A percentile compares a stretch with the other conserved stretches of the same genome.
phyloP scores from a whole-genome alignment of 306 rosid genomes.

The Ceratonia siliqua region DNA sequence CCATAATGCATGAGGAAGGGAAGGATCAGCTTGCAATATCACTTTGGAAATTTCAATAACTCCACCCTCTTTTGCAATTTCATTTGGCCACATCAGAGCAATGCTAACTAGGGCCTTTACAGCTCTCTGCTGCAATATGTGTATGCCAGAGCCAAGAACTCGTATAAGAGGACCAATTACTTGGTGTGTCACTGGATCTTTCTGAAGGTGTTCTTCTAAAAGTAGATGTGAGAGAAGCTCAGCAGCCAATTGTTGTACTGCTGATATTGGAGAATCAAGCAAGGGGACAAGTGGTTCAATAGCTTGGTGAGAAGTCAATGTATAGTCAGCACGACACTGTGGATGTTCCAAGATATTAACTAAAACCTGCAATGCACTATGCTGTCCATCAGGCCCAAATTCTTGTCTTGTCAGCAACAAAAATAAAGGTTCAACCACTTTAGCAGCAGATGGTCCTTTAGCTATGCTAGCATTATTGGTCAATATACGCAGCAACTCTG shows the following conservation, averaged over 20 bases:
- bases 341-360: constrained; percentile 96
- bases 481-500: constrained; percentile 93
- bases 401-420: constrained; percentile 78
- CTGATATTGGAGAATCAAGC: constrained; percentile 85
- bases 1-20: constrained; percentile 96
- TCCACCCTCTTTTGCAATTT: constrained; percentile 97
- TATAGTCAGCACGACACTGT: constrained; percentile 90
- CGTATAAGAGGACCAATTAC: constrained; percentile 87
- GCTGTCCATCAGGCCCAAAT: constrained; percentile 95
- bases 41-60: constrained; percentile 89
- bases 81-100: constrained; percentile 94
- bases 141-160: constrained; percentile 87
- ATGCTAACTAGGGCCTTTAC: constrained; percentile 94
- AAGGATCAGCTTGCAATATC: constrained; percentile 91
- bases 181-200: constrained; percentile 85
- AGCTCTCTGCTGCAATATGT: constrained; percentile 96
- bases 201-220: constrained; percentile 84
- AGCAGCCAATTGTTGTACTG: constrained; percentile 97
- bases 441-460: constrained; percentile 88
- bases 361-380: constrained; percentile 90
- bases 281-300: constrained; percentile 90
- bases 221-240: constrained; percentile 96
- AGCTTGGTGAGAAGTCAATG: constrained; percentile 80
- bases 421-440: constrained; percentile 91
- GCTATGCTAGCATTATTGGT: constrained; percentile 97